A percentile compares a stretch with the other conserved stretches of the same genome.
Evolutionary conservation across 2,329 filamentous ascomycete genomes (phyloP).

Genomic region (Colletotrichum sp.): DNA sequence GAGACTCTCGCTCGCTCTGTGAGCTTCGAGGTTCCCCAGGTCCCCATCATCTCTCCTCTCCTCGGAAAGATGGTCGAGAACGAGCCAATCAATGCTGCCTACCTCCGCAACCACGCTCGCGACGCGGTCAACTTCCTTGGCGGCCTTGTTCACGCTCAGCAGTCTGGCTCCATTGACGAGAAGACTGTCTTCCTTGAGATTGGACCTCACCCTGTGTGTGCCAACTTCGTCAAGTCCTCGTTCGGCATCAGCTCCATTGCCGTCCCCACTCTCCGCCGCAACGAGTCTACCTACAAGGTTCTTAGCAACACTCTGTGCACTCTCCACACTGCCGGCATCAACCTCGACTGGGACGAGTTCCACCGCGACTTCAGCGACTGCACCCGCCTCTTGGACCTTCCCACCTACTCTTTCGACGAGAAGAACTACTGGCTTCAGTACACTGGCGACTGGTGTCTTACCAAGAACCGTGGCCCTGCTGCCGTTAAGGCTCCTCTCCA

Average conservation of each 20-base stretch:
- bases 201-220: constrained; percentile 73
- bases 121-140: constrained; percentile 70
- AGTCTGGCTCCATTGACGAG: constrained; percentile 58
- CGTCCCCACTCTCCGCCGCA: constrained; percentile 66
- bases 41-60: constrained; percentile 73
- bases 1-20: constrained; percentile 47
- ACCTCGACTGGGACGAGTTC: constrained; percentile 75
- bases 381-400: constrained; percentile 63
- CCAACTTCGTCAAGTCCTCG: constrained; percentile 66
- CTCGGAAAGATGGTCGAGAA: constrained; percentile 59
- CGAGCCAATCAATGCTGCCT: constrained; percentile 56
- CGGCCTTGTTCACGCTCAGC: constrained; percentile 61
- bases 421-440: constrained; percentile 75
- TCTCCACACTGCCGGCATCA: constrained; percentile 65
- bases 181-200: constrained; percentile 73
- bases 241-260: constrained; percentile 57
- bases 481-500: constrained; percentile 33
- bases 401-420: constrained; percentile 74
- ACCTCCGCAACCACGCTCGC: constrained; percentile 65
- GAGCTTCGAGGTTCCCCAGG: constrained; percentile 46
- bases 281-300: constrained; percentile 69
- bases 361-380: constrained; percentile 54
- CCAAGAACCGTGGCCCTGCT: constrained; percentile 66
- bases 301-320: constrained; percentile 61
- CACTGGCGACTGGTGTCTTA: constrained; percentile 73